Conservation (phyloP, 2,329 filamentous ascomycete species). For the Dendryphion nanum region DNA sequence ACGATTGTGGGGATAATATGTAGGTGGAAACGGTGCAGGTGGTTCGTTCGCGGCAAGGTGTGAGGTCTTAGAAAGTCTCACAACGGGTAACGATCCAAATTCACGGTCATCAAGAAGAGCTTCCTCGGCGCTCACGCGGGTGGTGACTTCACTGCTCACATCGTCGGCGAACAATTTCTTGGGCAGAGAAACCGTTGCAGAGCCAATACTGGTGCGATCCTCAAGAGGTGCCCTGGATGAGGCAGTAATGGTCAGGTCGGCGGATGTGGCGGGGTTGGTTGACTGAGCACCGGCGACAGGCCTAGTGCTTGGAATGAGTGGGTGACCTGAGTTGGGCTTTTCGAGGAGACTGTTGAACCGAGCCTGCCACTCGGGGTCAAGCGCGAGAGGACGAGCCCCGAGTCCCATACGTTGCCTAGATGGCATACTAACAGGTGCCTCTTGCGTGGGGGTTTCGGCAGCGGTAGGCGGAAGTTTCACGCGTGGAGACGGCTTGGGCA, state of each 20-base stretch:
- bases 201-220: constrained; percentile 46
- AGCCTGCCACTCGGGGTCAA: constrained; percentile 68
- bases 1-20: too few relatives aligned
- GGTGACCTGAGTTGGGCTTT: constrained; percentile 50
- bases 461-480: constrained; percentile 73
- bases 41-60: constrained; percentile 35
- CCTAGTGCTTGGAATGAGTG: constrained; percentile 37
- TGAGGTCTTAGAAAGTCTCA: constrained; percentile 30
- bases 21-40: constrained; percentile 19
- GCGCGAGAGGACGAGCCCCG: constrained; percentile 40
- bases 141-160: constrained; percentile 33
- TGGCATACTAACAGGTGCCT: constrained; percentile 43
- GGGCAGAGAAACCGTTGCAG: constrained; percentile 72
- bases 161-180: constrained; percentile 24
- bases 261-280: neutral
- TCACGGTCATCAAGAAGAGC: constrained; percentile 46
- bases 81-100: constrained; percentile 46
- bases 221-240: constrained; percentile 61
- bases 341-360: constrained; percentile 76
- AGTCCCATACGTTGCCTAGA: constrained; percentile 24
- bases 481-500: constrained; percentile 69
- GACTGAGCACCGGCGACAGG: constrained; percentile 34
- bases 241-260: constrained; percentile 58
- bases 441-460: constrained; percentile 35
- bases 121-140: constrained; percentile 42